Percentiles rank a stretch among this genome's conserved stretches.
Conservation (phyloP, 1,284 basidiomycete genomes). For the Sparassis latifolia region DNA sequence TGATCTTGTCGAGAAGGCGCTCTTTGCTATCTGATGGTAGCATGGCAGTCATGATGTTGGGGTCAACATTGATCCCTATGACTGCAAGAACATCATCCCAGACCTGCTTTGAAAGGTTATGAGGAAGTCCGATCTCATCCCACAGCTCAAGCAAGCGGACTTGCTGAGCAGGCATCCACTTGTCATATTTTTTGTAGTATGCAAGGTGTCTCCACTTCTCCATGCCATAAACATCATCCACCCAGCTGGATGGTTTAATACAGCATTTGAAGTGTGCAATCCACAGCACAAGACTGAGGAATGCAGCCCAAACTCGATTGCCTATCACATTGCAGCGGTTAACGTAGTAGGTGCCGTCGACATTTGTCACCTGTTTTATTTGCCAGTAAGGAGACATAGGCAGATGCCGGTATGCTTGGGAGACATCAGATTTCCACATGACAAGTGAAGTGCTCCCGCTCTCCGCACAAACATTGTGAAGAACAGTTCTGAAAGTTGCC, state of each 20-base stretch:
- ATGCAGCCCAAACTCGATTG: constrained; percentile 17
- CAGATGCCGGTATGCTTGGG: constrained; percentile 28
- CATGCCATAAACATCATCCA: constrained; percentile 31
- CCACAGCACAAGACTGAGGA: constrained; percentile 30
- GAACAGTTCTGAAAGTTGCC: constrained; percentile 2
- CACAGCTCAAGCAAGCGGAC: constrained; percentile 28
- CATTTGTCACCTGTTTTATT: constrained; percentile 31
- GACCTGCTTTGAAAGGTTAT: constrained; percentile 33
- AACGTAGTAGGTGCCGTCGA: constrained; percentile 19
- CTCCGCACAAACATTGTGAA: constrained; percentile 33
- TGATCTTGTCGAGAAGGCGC: background rate
- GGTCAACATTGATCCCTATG: constrained; percentile 32
- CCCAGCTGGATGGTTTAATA: constrained; percentile 25
- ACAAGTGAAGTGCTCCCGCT: background rate
- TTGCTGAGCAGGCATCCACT: constrained; percentile 26
- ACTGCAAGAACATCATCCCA: constrained; percentile 24
- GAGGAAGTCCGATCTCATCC: constrained; percentile 34
- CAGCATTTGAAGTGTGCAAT: constrained; percentile 19
- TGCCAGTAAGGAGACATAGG: constrained; percentile 38
- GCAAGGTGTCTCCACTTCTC: constrained; percentile 13
- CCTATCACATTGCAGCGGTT: constrained; percentile 31
- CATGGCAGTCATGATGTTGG: constrained; percentile 23
- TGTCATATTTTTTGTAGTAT: constrained; percentile 27
- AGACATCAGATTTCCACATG: constrained; percentile 12
- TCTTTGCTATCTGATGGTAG: constrained; percentile 12